Conservation (phyloP, 208 protist genomes). For the Naegleria lovaniensis region DNA sequence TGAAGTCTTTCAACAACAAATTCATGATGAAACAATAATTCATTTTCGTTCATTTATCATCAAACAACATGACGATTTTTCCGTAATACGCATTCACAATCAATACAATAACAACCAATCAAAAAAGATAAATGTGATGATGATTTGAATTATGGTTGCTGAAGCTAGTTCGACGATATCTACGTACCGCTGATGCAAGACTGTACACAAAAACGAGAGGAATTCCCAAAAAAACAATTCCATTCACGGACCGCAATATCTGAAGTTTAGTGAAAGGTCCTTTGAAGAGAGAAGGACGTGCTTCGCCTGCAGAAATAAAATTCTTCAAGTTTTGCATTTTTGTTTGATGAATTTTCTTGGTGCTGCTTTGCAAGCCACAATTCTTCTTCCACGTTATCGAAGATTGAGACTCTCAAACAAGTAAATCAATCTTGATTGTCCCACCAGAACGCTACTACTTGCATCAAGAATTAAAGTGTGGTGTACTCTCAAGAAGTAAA, state of each 20-base stretch:
- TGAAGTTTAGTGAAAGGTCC: neutral
- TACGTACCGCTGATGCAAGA: neutral
- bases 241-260: neutral
- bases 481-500: too few species aligned
- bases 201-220: neutral
- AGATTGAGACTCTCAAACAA: too few species aligned
- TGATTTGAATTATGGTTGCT: neutral
- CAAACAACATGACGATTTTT: neutral
- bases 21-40: neutral
- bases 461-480: too few species aligned
- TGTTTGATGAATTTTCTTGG: too few species aligned
- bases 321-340: too few species aligned
- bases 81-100: neutral
- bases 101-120: neutral
- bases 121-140: neutral
- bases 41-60: too few species aligned
- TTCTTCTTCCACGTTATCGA: too few species aligned
- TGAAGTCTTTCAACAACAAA: neutral
- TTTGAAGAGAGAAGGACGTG: neutral
- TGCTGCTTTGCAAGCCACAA: too few species aligned
- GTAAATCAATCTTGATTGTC: too few species aligned
- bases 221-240: neutral
- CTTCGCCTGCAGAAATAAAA: too few species aligned
- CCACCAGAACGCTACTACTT: too few species aligned
- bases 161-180: neutral